These are phyloP conservation scores for Phytophthora crassamura DNA, from an alignment of 352 stramenopile species.

Conservation along the genomic window DNA sequence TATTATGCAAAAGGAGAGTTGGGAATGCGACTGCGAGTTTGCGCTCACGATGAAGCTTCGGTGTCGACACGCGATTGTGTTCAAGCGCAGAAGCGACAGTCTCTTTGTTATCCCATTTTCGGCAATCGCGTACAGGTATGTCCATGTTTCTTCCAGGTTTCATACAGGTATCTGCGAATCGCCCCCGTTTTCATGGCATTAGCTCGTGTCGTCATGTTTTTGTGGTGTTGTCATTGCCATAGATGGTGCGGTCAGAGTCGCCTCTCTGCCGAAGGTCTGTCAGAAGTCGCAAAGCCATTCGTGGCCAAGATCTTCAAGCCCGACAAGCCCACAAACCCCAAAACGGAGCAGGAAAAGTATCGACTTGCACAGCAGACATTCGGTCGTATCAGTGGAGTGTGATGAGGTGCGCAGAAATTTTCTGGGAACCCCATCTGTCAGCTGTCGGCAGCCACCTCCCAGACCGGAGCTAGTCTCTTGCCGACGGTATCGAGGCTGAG, in stretches of 20 bases:
- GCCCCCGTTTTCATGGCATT: neutral
- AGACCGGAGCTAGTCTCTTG: too few species aligned
- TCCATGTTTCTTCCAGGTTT: conserved; percentile 14
- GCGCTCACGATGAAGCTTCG: conserved; percentile 7
- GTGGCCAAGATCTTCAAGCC: neutral
- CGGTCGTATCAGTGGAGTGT: too few species aligned
- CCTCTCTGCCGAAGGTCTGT: neutral
- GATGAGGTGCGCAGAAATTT: too few species aligned
- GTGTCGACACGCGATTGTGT: conserved; percentile 8
- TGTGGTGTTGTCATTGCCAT: neutral
- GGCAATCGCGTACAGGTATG: conserved; percentile 6
- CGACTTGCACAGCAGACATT: neutral
- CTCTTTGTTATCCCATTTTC: conserved; percentile 12
- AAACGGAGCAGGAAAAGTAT: neutral
- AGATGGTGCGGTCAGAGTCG: conserved; percentile 1
- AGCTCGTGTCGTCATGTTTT: neutral
- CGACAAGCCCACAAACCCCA: neutral
- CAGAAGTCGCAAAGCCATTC: neutral
- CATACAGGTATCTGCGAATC: neutral
- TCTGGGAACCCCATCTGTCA: too few species aligned
- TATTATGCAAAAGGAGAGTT: conserved; percentile 5
- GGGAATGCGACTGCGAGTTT: conserved; percentile 20
- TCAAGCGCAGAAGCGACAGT: neutral
- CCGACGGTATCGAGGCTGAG: too few species aligned
- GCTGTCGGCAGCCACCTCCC: too few species aligned